Conservation (phyloP, 148 eudicot species). For the Chenopodium album region DNA sequence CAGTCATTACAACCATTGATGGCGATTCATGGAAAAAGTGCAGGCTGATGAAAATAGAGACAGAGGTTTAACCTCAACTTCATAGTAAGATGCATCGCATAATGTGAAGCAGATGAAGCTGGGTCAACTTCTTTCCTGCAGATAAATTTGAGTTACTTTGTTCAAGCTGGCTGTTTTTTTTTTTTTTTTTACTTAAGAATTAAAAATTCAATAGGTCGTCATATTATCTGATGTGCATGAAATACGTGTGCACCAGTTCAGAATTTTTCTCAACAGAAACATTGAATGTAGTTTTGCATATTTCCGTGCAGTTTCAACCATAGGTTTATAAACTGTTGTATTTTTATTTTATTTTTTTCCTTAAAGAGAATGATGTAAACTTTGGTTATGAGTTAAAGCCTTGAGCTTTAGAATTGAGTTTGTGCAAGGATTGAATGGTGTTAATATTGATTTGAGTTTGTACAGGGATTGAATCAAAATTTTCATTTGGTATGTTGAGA, state of each 20-base stretch:
- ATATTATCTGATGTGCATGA: neutral
- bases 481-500: neutral
- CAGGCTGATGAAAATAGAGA: neutral
- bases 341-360: too few relatives aligned
- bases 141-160: neutral
- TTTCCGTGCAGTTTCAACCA: neutral
- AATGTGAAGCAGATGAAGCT: conserved; percentile 3
- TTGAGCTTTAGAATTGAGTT: too few relatives aligned
- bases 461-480: too few relatives aligned
- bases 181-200: too few relatives aligned
- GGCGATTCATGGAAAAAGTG: neutral
- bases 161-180: neutral
- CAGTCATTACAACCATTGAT: neutral
- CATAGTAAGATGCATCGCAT: neutral
- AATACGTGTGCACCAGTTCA: neutral
- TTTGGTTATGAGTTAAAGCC: too few relatives aligned
- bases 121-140: conserved; percentile 4
- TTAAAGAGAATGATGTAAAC: too few relatives aligned
- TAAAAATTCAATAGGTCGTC: neutral
- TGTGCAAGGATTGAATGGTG: too few relatives aligned
- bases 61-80: neutral
- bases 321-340: too few relatives aligned
- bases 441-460: too few relatives aligned
- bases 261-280: neutral
- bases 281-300: neutral